These are phyloP conservation scores for Mucor irregularis DNA, from an alignment of 371 early-diverging fungal genomes.

Conservation along the genomic window DNA sequence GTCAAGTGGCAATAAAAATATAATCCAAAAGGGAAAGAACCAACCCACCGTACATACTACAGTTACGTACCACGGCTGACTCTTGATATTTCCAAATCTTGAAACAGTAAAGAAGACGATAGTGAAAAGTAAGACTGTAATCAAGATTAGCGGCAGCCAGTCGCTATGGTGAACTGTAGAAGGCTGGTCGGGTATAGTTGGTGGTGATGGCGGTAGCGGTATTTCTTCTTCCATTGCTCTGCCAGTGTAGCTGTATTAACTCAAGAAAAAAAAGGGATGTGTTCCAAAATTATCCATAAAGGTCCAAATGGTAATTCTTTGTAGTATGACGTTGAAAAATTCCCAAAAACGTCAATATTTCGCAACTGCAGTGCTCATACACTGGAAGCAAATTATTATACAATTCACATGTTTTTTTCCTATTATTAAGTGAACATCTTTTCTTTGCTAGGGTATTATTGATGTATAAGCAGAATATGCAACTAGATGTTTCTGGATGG, in stretches of 20 bases:
- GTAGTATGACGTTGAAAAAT: too few species aligned
- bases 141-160: slow-evolving; percentile 55
- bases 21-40: slow-evolving; percentile 89
- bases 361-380: too few species aligned
- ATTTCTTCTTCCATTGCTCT: not conserved
- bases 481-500: too few species aligned
- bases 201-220: slow-evolving; percentile 3
- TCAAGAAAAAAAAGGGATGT: not conserved
- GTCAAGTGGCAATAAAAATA: slow-evolving; percentile 88
- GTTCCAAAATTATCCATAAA: too few species aligned
- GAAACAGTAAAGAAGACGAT: slow-evolving; percentile 61
- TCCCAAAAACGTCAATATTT: too few species aligned
- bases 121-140: slow-evolving; percentile 47
- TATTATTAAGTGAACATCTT: too few species aligned
- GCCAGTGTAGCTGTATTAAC: not conserved
- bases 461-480: too few species aligned
- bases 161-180: slow-evolving; percentile 12
- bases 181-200: not conserved
- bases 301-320: too few species aligned
- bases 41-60: slow-evolving; percentile 68
- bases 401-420: too few species aligned
- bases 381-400: too few species aligned
- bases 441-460: too few species aligned
- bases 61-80: slow-evolving; percentile 73
- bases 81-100: slow-evolving; percentile 72